Conservation (phyloP, 768 basidiomycete genomes). For the Boletus tomentosulus region DNA sequence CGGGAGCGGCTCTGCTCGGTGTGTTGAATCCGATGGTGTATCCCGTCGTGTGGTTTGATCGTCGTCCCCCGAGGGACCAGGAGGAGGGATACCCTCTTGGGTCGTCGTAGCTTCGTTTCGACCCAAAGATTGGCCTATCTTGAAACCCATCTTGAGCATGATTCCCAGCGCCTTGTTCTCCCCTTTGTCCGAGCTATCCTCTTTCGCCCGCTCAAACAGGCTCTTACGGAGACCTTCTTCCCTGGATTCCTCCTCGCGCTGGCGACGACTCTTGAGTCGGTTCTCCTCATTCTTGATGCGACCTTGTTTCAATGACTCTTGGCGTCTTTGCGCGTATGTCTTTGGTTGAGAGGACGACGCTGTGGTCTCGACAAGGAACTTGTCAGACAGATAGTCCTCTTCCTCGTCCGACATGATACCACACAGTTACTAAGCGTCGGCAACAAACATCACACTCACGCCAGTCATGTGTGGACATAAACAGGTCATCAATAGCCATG, state of each 20-base stretch:
- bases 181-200: conserved; percentile 39
- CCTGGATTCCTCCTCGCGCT: conserved; percentile 70
- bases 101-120: conserved; percentile 23
- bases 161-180: conserved; percentile 79
- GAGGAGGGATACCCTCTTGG: not conserved
- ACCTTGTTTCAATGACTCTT: conserved; percentile 55
- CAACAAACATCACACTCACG: conserved; percentile 21
- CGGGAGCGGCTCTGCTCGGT: conserved; percentile 65
- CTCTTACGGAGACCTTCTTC: conserved; percentile 77
- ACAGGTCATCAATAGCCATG: conserved; percentile 26
- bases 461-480: conserved; percentile 10
- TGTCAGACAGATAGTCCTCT: conserved; percentile 83
- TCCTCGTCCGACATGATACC: conserved; percentile 64
- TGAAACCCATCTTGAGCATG: conserved; percentile 95
- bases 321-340: conserved; percentile 70
- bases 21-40: conserved; percentile 23
- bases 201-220: conserved; percentile 73
- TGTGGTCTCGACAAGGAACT: conserved; percentile 56
- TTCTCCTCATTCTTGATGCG: conserved; percentile 66
- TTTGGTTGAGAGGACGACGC: conserved; percentile 39
- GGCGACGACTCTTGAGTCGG: conserved; percentile 52
- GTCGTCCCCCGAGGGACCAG: conserved; percentile 2
- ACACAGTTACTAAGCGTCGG: not conserved
- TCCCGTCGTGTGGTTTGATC: not conserved
- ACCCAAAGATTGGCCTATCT: conserved; percentile 77